phyloP scores from a whole-genome alignment of 306 rosid species.

The Canavalia ensiformis region DNA sequence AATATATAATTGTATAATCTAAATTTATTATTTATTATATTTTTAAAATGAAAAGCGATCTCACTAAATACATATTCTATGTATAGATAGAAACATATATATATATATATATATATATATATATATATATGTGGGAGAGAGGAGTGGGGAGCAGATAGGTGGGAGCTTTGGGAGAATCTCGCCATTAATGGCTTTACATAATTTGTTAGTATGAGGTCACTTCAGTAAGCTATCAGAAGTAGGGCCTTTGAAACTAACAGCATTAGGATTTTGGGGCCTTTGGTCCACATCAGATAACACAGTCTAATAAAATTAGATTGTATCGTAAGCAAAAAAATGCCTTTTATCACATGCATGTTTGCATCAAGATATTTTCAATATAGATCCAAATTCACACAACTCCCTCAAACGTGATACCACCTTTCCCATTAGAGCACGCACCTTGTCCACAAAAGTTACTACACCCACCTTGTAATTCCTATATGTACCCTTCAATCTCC shows the following conservation, averaged over 20 bases:
- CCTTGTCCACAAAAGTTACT: slow-evolving; percentile 60
- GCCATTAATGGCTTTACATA: slow-evolving; percentile 34
- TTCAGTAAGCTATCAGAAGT: slow-evolving; percentile 51
- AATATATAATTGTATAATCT: too few relatives aligned
- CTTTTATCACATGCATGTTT: slow-evolving; percentile 59
- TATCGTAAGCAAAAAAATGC: slow-evolving; percentile 58
- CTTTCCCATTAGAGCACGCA: slow-evolving; percentile 57
- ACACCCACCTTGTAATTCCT: slow-evolving; percentile 51
- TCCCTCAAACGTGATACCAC: slow-evolving; percentile 47
- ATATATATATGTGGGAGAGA: not conserved
- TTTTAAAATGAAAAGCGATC: too few relatives aligned
- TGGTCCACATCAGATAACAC: slow-evolving; percentile 52
- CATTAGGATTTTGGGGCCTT: slow-evolving; percentile 49
- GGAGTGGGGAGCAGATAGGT: too few relatives aligned
- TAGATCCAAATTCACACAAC: slow-evolving; percentile 55
- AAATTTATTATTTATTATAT: too few relatives aligned
- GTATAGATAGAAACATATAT: too few relatives aligned
- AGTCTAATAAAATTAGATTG: slow-evolving; percentile 58
- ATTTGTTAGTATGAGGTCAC: slow-evolving; percentile 59
- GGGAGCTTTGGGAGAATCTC: not conserved
- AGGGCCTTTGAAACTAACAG: slow-evolving; percentile 55
- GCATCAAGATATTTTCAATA: slow-evolving; percentile 47
- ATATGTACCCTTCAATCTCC: slow-evolving; percentile 17
- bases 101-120: too few relatives aligned
- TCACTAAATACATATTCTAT: too few relatives aligned